Evolutionary conservation across 1,284 basidiomycete genomes (phyloP), one percentile per base, ranked within the genome.

Genomic region (Prillingera fragicola): DNA sequence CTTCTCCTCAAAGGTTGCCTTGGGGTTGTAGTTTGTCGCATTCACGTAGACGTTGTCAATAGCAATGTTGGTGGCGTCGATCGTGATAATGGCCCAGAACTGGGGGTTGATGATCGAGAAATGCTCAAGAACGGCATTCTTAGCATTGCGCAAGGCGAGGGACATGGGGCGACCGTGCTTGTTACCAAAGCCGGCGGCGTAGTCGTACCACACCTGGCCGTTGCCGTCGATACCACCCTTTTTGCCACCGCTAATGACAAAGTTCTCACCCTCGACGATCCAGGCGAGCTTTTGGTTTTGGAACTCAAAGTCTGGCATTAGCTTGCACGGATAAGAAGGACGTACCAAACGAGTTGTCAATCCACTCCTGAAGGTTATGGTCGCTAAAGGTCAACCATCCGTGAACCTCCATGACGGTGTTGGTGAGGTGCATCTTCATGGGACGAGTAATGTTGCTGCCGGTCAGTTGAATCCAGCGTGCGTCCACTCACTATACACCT

Each of bases 221-320:
- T 82, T 81, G n/a, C 81, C 82, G 56, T 78, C 72, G 47, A 83
- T 80, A 1, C 80, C 80, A 19, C 80, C 81, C 2, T 68, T 74
- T 54, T 75, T 73, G 62, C 81, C 77, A 5, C 75, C 80, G 56
- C 82, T 77, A 50, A 83, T 73, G 14, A 73, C 70, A 54, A 82
- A 83, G 67, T 82, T 73, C 24, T 68, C 60, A 2, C 81, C 81
- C 1, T 77, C 78, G 33, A 83, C 68, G 43, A 83, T 77, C 56
- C 82, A 82, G 75, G 80, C 82, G 13, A 81, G 79, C 4, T 80
- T 77, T 69, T 82, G 81, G 53, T 73, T 77, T 74, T 80, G 57
- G 45, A 54, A 50, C 44, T 80, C 80, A 64, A 80, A 80, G 24
- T 80, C 77, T n/a, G n/a, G n/a, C n/a, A n/a, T n/a, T n/a, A n/a